Conservation (phyloP, 192 early-diverging fungal species). For the Diversispora epigaea region DNA sequence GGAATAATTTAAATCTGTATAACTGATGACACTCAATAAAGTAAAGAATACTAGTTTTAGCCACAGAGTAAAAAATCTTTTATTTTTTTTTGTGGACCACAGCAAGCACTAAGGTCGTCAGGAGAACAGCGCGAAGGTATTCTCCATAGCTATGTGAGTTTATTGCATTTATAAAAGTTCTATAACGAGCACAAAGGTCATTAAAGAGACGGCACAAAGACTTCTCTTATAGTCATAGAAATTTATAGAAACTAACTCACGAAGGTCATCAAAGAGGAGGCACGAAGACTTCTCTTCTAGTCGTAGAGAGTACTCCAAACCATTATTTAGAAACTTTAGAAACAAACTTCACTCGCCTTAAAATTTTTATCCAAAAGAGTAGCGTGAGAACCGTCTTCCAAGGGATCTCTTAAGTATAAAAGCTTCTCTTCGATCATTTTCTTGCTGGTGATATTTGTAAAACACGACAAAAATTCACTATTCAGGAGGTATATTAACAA, state of each 20-base stretch:
- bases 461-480: too few species aligned
- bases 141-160: background rate
- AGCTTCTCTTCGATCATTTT: background rate
- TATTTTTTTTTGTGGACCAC: constrained; percentile 1
- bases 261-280: background rate
- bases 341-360: background rate
- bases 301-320: background rate
- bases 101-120: background rate
- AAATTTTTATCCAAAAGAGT: constrained; percentile 1
- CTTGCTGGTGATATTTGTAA: background rate
- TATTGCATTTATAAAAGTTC: background rate
- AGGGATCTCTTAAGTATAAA: constrained; percentile 6
- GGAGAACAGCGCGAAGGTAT: constrained; percentile 4
- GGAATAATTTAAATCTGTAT: too few species aligned
- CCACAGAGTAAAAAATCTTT: background rate
- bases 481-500: background rate
- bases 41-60: background rate
- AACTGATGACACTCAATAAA: background rate
- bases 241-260: constrained; percentile 11
- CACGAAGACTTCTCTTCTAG: background rate
- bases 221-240: background rate
- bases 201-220: constrained; percentile 5
- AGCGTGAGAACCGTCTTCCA: background rate
- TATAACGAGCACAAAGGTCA: constrained; percentile 3
- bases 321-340: background rate